Percentiles rank a stretch among this genome's conserved stretches.
Conservation (phyloP, 176 grass and related monocot species). For the Tuctoria greenei region DNA sequence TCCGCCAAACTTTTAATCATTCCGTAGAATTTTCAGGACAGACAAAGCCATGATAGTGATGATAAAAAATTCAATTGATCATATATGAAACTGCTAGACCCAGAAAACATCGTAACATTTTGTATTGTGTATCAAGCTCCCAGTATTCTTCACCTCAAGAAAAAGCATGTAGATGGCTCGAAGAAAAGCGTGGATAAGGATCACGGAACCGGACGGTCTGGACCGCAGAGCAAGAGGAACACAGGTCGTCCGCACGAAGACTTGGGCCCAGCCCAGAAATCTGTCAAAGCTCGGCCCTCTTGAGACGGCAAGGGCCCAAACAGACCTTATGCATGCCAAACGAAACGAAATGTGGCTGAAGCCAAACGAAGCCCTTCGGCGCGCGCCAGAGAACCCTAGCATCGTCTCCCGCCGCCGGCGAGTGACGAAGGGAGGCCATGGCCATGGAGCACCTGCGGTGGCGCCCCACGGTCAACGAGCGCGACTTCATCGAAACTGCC, state of each 20-base stretch:
- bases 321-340: no score
- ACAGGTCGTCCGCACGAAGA: no score
- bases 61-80: no score
- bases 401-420: constrained; percentile 18
- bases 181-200: background rate
- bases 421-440: background rate
- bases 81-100: background rate
- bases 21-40: background rate
- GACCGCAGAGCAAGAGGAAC: no score
- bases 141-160: background rate
- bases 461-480: constrained; percentile 80
- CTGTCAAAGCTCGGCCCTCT: background rate
- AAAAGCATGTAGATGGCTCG: background rate
- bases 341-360: background rate
- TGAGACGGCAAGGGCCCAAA: background rate
- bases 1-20: background rate
- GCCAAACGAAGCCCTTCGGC: background rate
- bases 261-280: background rate
- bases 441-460: constrained; percentile 75
- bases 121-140: background rate
- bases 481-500: constrained; percentile 66
- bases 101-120: background rate
- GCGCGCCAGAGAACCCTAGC: constrained; percentile 49
- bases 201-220: no score
- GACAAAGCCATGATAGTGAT: background rate